Percentiles rank a stretch among this genome's conserved stretches.
These are phyloP conservation scores for Hymenoscyphus infarciens DNA, from an alignment of 2,329 filamentous ascomycete genomes.

Conservation along the genomic window DNA sequence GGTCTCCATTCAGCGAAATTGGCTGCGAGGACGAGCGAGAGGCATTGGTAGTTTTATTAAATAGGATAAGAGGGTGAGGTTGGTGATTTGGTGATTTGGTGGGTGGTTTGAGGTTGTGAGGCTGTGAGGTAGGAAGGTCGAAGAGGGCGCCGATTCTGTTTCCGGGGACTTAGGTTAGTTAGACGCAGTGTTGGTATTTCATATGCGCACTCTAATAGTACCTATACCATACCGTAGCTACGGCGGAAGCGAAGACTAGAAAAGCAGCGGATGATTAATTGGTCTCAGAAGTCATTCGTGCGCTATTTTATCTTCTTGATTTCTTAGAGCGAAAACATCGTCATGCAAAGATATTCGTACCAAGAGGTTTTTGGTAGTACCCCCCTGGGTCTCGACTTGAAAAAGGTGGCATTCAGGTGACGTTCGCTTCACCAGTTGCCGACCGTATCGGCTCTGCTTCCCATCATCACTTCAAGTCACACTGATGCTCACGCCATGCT, in stretches of 20 bases:
- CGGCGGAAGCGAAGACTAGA: background rate
- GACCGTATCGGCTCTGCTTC: background rate
- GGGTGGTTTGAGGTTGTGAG: background rate
- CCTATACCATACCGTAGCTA: too few relatives aligned
- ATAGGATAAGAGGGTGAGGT: background rate
- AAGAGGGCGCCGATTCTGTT: background rate
- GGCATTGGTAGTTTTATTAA: background rate
- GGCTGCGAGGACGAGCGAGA: constrained; percentile 1
- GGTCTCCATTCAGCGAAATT: constrained; percentile 27
- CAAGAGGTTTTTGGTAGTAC: constrained; percentile 1
- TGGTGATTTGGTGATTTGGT: background rate
- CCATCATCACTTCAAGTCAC: background rate
- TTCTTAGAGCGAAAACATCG: background rate
- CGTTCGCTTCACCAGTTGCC: background rate
- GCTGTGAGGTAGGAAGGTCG: background rate
- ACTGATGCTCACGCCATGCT: background rate
- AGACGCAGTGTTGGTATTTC: background rate
- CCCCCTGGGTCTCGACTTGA: background rate
- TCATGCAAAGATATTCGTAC: constrained; percentile 1
- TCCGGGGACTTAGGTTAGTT: background rate
- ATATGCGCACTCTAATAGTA: background rate
- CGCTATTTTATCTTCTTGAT: background rate
- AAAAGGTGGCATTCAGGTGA: background rate
- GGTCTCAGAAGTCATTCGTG: background rate
- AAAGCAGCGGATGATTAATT: background rate